Percentiles rank a stretch among this genome's conserved stretches.
Conservation (phyloP, 2,329 filamentous ascomycete genomes). For the Tolypocladium pustulatum region DNA sequence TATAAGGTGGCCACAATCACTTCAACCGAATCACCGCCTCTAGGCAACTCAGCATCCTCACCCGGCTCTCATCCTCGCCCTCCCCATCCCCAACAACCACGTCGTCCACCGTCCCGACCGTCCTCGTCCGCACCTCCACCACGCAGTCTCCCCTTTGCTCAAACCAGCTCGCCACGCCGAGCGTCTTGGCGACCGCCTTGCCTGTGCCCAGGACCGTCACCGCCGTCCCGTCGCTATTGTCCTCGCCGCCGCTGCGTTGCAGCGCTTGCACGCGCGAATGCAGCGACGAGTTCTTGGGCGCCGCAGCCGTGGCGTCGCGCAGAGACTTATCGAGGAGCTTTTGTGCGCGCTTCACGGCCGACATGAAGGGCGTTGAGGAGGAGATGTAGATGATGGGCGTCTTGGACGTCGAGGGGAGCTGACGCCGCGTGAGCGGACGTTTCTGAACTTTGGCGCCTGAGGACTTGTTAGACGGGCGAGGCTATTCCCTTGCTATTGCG, state of each 20-base stretch:
- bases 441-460: constrained; percentile 39
- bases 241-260: constrained; percentile 14
- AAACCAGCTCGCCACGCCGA: constrained; percentile 55
- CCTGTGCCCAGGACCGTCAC: constrained; percentile 57
- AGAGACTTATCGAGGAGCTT: constrained; percentile 48
- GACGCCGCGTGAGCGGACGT: constrained; percentile 31
- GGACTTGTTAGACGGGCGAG: neutral
- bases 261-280: constrained; percentile 34
- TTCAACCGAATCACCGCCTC: constrained; percentile 37
- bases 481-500: neutral
- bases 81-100: constrained; percentile 35
- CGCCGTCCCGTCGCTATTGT: constrained; percentile 16
- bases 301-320: constrained; percentile 25
- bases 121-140: constrained; percentile 52
- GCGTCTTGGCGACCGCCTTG: constrained; percentile 52
- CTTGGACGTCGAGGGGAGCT: constrained; percentile 31
- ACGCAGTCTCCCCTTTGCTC: constrained; percentile 47
- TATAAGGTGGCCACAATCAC: constrained; percentile 15
- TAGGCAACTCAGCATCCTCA: constrained; percentile 39
- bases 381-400: constrained; percentile 52
- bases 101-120: constrained; percentile 57
- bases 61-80: constrained; percentile 26
- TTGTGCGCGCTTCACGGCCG: constrained; percentile 53
- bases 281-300: constrained; percentile 36
- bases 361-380: constrained; percentile 54